A percentile compares a stretch with the other conserved stretches of the same genome.
These are phyloP conservation scores for Rhizopogon vesiculosus DNA, from an alignment of 768 basidiomycete species.

Conservation along the genomic window DNA sequence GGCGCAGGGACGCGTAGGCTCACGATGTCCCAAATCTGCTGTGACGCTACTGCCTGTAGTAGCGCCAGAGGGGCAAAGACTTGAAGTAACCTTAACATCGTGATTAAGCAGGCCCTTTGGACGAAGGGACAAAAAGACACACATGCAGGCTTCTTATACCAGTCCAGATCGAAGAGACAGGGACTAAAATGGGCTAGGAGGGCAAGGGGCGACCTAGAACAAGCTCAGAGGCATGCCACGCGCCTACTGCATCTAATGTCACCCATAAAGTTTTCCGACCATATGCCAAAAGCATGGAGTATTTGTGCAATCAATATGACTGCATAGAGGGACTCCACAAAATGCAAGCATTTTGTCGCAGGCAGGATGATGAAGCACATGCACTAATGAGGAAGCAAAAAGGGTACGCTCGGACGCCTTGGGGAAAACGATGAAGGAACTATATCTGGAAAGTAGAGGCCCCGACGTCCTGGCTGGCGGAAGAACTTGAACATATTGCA, in stretches of 20 bases:
- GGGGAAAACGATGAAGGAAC: neutral
- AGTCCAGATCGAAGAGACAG: neutral
- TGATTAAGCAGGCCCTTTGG: neutral
- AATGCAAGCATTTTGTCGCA: neutral
- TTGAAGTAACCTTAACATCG: neutral
- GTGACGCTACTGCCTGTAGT: conserved; percentile 28
- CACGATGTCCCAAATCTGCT: conserved; percentile 54
- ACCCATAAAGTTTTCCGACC: neutral
- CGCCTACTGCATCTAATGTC: neutral
- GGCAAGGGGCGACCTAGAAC: neutral
- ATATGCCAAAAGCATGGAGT: neutral
- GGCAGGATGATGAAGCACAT: neutral
- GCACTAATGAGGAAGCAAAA: neutral
- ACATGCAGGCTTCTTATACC: neutral
- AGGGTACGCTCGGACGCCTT: neutral
- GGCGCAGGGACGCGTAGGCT: conserved; percentile 8
- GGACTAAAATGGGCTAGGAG: neutral
- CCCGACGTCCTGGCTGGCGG: too few relatives aligned
- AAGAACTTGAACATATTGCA: neutral
- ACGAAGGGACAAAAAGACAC: neutral
- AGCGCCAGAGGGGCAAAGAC: conserved; percentile 12
- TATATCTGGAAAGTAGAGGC: neutral
- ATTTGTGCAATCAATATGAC: neutral
- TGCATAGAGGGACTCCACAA: neutral
- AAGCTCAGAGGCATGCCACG: neutral